These are phyloP conservation scores for Neofusicoccum umdonicola DNA, from an alignment of 2,329 filamentous ascomycete genomes.

Conservation along the genomic window DNA sequence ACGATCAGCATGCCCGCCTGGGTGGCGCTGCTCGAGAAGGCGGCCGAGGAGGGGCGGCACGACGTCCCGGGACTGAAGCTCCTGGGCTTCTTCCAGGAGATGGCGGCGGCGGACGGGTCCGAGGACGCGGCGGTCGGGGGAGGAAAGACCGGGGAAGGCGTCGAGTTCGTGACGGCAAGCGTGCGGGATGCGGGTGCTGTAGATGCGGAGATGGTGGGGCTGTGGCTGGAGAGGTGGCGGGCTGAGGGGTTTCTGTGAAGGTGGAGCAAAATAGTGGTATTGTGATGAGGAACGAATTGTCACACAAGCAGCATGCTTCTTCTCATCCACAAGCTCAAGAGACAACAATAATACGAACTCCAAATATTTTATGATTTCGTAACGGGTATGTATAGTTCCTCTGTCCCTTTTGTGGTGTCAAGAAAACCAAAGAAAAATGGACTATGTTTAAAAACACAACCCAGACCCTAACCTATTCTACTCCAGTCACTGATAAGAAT, in stretches of 20 bases:
- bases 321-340: not conserved
- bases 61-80: slow-evolving; percentile 18
- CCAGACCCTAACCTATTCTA: not conserved
- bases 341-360: not conserved
- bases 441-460: too few species aligned
- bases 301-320: too few species aligned
- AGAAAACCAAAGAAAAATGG: not conserved
- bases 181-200: not conserved
- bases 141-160: not conserved
- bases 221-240: not conserved
- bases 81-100: slow-evolving; percentile 18
- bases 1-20: slow-evolving; percentile 16
- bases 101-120: not conserved
- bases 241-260: not conserved
- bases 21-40: slow-evolving; percentile 9
- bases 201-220: not conserved
- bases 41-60: not conserved
- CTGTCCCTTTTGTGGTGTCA: not conserved
- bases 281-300: too few species aligned
- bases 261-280: too few species aligned
- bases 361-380: not conserved
- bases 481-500: not conserved
- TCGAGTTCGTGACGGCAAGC: slow-evolving; percentile 4
- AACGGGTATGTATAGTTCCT: not conserved
- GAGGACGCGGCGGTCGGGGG: not conserved